phyloP scores from a whole-genome alignment of 2,329 filamentous ascomycete species.

The Meredithiella fracta region DNA sequence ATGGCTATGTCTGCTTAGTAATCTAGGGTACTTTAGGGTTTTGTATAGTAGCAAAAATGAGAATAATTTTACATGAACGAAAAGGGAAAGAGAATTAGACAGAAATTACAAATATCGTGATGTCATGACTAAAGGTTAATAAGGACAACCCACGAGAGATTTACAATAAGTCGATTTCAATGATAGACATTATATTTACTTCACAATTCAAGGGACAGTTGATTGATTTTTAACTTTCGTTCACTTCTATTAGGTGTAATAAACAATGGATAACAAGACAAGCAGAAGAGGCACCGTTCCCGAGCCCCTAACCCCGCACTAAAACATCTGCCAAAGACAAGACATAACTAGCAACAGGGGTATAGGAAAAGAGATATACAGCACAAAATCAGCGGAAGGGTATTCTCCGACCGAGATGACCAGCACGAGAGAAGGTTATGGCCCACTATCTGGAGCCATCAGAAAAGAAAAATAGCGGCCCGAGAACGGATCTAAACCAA shows the following conservation, averaged over 20 bases:
- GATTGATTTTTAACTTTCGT: constrained; percentile 2
- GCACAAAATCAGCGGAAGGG: constrained; percentile 7
- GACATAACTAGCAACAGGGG: not conserved
- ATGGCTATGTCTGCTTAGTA: no score
- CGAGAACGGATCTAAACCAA: constrained; percentile 5
- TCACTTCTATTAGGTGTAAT: constrained; percentile 12
- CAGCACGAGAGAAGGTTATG: constrained; percentile 9
- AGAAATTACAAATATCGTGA: not conserved
- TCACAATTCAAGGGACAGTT: no score
- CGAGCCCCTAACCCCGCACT: constrained; percentile 6
- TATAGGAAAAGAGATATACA: constrained; percentile 4
- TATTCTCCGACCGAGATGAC: constrained; percentile 7
- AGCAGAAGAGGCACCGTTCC: constrained; percentile 7
- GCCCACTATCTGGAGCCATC: not conserved
- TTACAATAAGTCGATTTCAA: no score
- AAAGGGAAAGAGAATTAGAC: not conserved
- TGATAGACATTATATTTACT: no score
- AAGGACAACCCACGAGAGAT: no score
- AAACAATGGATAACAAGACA: not conserved
- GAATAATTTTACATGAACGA: no score
- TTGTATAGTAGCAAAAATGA: no score
- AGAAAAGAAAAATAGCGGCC: not conserved
- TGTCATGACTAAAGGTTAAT: not conserved
- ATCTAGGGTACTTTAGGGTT: no score
- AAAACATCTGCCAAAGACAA: constrained; percentile 5